Conservation (phyloP, 257 asterid genomes). For the Nicotiana paniculata region DNA sequence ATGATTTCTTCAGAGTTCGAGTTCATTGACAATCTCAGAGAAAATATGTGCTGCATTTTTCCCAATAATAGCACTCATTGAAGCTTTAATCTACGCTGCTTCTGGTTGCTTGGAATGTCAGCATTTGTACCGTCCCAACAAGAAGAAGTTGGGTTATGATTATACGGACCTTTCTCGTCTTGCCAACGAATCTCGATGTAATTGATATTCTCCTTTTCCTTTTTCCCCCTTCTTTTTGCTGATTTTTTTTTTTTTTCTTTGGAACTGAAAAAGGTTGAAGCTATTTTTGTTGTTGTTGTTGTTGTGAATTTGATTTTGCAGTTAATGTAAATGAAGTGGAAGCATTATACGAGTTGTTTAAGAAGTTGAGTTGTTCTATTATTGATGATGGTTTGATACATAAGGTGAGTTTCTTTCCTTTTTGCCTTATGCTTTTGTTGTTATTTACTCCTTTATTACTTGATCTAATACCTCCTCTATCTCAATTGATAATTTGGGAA, state of each 20-base stretch:
- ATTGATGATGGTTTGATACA: conserved; percentile 86
- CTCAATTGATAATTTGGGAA: background rate
- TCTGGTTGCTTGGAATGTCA: conserved; percentile 48
- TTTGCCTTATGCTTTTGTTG: background rate
- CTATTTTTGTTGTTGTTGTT: background rate
- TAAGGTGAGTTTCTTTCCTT: conserved; percentile 33
- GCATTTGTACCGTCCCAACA: background rate
- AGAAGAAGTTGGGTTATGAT: conserved; percentile 19
- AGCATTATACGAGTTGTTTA: conserved; percentile 75
- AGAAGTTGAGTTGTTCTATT: conserved; percentile 70
- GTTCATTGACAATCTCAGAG: conserved; percentile 47
- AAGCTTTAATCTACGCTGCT: conserved; percentile 38
- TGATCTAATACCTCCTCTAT: background rate
- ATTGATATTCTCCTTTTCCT: background rate
- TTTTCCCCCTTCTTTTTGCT: background rate
- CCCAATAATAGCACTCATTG: conserved; percentile 46
- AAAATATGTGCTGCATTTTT: conserved; percentile 41
- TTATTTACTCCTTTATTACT: background rate
- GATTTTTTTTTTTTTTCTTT: background rate
- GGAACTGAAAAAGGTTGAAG: background rate
- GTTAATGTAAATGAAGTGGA: conserved; percentile 77
- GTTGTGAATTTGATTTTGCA: conserved; percentile 19
- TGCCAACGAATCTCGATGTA: conserved; percentile 66
- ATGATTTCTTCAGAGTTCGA: conserved; percentile 20
- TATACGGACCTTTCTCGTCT: conserved; percentile 38